Conservation (phyloP, 1,139 yeast genomes). For the Hyphopichia khmerensis region DNA sequence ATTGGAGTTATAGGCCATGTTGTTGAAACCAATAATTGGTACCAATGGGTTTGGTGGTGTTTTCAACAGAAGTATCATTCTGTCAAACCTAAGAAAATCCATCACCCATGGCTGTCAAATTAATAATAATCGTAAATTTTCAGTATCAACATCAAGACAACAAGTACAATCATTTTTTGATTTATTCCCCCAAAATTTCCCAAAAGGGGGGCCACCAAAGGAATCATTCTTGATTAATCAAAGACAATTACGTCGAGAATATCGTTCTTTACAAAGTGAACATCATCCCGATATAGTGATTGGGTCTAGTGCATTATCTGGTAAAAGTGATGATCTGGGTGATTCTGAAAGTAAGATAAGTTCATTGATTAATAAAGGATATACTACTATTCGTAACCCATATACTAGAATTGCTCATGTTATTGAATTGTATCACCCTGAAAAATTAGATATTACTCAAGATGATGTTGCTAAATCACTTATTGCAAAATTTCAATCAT, state of each 20-base stretch:
- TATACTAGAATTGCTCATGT: constrained; percentile 53
- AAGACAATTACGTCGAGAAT: constrained; percentile 66
- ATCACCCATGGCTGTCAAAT: not conserved
- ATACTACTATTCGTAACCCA: constrained; percentile 67
- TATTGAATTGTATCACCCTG: constrained; percentile 36
- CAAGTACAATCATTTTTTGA: constrained; percentile 40
- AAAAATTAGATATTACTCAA: constrained; percentile 37
- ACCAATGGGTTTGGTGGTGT: not conserved
- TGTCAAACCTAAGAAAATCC: not conserved
- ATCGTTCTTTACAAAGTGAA: constrained; percentile 64
- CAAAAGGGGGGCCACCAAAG: constrained; percentile 64
- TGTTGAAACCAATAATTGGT: not conserved
- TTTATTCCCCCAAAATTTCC: constrained; percentile 75
- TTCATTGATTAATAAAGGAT: constrained; percentile 70
- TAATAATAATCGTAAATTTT: not conserved
- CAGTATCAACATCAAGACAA: not conserved
- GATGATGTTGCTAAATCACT: constrained; percentile 40
- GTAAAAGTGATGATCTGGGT: not conserved
- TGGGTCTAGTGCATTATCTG: constrained; percentile 22
- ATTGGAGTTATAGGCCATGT: not conserved
- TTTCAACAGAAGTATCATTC: not conserved
- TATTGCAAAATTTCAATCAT: constrained; percentile 32
- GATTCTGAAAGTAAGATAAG: constrained; percentile 34
- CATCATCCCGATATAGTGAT: constrained; percentile 75
- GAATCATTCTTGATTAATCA: constrained; percentile 60